phyloP scores from a whole-genome alignment of 371 early-diverging fungal genomes.

The Vairimorpha necatrix region DNA sequence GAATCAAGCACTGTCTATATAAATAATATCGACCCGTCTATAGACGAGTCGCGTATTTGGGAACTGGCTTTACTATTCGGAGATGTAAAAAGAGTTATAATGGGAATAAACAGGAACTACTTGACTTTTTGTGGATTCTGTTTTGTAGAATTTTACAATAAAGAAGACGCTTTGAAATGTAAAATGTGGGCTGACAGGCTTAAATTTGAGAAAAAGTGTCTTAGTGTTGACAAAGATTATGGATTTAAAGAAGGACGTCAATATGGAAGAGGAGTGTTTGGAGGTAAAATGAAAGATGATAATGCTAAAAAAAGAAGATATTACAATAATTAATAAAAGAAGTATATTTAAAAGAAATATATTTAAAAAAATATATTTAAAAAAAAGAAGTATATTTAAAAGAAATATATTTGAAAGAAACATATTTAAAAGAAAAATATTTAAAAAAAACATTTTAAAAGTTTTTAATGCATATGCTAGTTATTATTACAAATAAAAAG shows the following conservation, averaged over 20 bases:
- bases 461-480: too few species aligned
- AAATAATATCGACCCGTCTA: constrained; percentile 43
- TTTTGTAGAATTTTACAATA: constrained; percentile 61
- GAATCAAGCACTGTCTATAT: constrained; percentile 59
- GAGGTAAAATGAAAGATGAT: constrained; percentile 53
- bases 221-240: constrained; percentile 62
- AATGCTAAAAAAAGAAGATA: constrained; percentile 29
- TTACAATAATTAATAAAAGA: background rate
- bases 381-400: background rate
- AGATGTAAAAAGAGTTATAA: constrained; percentile 58
- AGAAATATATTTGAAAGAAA: background rate
- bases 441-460: background rate
- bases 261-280: constrained; percentile 64
- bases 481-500: too few species aligned
- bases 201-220: constrained; percentile 38
- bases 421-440: background rate
- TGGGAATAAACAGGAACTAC: constrained; percentile 62
- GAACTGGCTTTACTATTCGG: constrained; percentile 59
- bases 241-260: constrained; percentile 64
- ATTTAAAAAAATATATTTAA: background rate
- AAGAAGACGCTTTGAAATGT: constrained; percentile 35
- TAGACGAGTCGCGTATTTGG: constrained; percentile 60
- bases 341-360: background rate
- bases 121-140: constrained; percentile 61
- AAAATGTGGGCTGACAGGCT: constrained; percentile 42